Conservation (phyloP, 768 basidiomycete species). For the Suillus bovinus region DNA sequence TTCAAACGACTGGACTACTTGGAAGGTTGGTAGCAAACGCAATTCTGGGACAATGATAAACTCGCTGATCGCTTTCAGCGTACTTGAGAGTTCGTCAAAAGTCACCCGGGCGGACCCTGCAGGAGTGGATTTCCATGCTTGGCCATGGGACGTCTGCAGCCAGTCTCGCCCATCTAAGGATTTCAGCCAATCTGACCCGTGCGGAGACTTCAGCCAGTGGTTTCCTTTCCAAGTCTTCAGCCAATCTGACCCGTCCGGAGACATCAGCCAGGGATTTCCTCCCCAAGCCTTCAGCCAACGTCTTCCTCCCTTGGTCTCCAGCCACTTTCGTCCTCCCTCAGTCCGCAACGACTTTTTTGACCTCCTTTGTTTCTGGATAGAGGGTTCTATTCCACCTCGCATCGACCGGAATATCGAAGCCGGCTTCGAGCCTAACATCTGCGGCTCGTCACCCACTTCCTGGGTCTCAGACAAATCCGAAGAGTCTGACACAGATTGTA, state of each 20-base stretch:
- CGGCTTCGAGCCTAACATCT: too few species aligned
- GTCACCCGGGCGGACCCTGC: neutral
- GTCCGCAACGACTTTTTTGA: neutral
- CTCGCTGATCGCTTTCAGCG: neutral
- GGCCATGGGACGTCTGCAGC: neutral
- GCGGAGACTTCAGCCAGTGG: neutral
- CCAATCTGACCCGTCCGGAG: neutral
- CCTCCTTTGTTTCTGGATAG: too few species aligned
- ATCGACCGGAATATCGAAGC: too few species aligned
- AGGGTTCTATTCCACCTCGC: too few species aligned
- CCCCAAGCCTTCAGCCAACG: neutral
- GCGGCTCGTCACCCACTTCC: too few species aligned
- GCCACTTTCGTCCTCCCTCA: neutral
- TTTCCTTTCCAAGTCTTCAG: neutral
- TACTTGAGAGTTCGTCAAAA: neutral
- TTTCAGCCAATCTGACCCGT: neutral
- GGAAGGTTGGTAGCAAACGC: neutral
- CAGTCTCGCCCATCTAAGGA: neutral
- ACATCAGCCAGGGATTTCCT: neutral
- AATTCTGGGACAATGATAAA: neutral
- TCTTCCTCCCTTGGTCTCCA: accelerated
- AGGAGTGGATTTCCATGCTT: neutral
- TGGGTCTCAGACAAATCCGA: too few species aligned
- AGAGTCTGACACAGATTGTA: too few species aligned
- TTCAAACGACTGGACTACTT: neutral